Percentiles rank a stretch among this genome's conserved stretches.
phyloP scores from a whole-genome alignment of 2,329 filamentous ascomycete species.

The Fusarium pininemorale region DNA sequence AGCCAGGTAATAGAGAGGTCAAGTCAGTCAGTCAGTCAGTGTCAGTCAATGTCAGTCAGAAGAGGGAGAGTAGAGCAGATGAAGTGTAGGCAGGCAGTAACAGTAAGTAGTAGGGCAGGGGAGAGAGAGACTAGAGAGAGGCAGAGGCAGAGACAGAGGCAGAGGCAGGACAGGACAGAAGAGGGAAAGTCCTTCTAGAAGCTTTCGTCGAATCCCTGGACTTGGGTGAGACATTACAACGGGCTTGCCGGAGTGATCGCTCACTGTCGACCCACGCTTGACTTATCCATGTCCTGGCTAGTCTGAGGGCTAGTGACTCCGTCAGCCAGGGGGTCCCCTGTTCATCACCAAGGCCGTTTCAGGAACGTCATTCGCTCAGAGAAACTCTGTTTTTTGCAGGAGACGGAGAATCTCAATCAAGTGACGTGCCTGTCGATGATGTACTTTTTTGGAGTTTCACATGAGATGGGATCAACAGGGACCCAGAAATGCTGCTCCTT shows the following conservation, averaged over 20 bases:
- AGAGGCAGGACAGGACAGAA: background rate
- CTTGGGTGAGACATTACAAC: slow-evolving; percentile 43
- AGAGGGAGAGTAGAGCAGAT: background rate
- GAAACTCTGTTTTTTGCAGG: slow-evolving; percentile 7
- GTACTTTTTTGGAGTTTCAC: slow-evolving; percentile 7
- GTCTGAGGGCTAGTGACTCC: slow-evolving; percentile 30
- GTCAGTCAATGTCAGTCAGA: slow-evolving; percentile 1
- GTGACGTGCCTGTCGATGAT: slow-evolving; percentile 29
- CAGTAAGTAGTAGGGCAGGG: slow-evolving; percentile 5
- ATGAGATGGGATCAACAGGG: slow-evolving; percentile 17
- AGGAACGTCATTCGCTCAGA: slow-evolving; percentile 42
- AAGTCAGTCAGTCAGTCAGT: background rate
- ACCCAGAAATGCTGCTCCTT: background rate
- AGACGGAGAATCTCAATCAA: background rate
- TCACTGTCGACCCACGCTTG: slow-evolving; percentile 38
- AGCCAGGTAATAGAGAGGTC: background rate
- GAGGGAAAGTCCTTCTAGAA: slow-evolving; percentile 43
- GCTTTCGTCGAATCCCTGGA: slow-evolving; percentile 42
- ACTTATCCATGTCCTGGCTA: slow-evolving; percentile 36
- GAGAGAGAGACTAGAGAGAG: background rate
- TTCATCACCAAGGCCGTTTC: slow-evolving; percentile 38
- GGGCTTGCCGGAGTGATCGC: slow-evolving; percentile 44
- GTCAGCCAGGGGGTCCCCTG: slow-evolving; percentile 30
- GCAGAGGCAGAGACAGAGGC: background rate
- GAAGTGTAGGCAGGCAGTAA: background rate